phyloP scores from a whole-genome alignment of 2,329 filamentous ascomycete species.

The Setomelanomma holmii region DNA sequence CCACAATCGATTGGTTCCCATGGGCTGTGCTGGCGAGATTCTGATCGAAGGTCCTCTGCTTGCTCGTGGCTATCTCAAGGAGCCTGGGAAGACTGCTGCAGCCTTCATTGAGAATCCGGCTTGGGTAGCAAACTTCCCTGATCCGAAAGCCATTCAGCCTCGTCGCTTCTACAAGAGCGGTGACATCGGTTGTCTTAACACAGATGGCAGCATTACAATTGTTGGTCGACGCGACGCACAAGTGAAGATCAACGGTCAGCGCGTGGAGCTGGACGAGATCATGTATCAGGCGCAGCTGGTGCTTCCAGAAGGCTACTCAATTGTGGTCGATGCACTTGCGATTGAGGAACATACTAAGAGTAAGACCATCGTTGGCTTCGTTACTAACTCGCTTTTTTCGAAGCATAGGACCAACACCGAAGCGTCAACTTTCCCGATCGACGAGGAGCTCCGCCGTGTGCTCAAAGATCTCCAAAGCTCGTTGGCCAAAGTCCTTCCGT shows the following conservation, averaged over 20 bases:
- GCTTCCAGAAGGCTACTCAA: slow-evolving; percentile 14
- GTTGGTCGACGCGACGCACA: slow-evolving; percentile 26
- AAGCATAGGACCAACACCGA: slow-evolving; percentile 6
- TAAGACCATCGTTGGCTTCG: slow-evolving; percentile 18
- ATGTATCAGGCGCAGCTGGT: slow-evolving; percentile 12
- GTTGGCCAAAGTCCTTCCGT: slow-evolving; percentile 34
- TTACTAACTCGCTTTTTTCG: slow-evolving; percentile 11
- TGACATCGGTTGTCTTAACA: slow-evolving; percentile 1
- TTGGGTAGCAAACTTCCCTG: slow-evolving; percentile 10
- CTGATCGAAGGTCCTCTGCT: slow-evolving; percentile 62
- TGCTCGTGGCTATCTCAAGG: slow-evolving; percentile 32
- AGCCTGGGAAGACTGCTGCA: slow-evolving; percentile 29
- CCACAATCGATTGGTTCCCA: slow-evolving; percentile 13
- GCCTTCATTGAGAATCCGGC: slow-evolving; percentile 39
- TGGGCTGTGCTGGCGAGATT: slow-evolving; percentile 53
- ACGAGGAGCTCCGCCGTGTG: slow-evolving; percentile 12
- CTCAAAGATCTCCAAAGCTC: slow-evolving; percentile 13
- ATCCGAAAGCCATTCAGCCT: slow-evolving; percentile 6
- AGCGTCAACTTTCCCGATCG: slow-evolving; percentile 12
- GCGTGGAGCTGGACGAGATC: slow-evolving; percentile 50
- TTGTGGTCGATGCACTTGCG: slow-evolving; percentile 15
- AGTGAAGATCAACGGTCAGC: slow-evolving; percentile 47
- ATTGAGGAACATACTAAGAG: slow-evolving; percentile 20
- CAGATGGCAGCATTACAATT: slow-evolving; percentile 18
- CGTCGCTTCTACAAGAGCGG: slow-evolving; percentile 6